These are phyloP conservation scores for Pseudopyrenochaeta lycopersici DNA, from an alignment of 2,329 filamentous ascomycete species.

Conservation along the genomic window DNA sequence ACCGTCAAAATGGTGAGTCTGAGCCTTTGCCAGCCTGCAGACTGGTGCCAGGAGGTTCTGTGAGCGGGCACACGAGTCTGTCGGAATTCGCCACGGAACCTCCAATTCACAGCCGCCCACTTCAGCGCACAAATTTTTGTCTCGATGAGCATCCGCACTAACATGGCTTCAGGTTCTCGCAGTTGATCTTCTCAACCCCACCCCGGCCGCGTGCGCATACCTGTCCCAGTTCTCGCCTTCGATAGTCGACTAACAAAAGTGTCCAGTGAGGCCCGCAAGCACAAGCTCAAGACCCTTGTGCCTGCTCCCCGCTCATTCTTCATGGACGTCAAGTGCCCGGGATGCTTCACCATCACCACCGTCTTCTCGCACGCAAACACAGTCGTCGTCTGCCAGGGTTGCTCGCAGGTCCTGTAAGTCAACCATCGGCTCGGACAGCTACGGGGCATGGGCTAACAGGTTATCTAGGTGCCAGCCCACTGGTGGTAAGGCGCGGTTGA, in stretches of 20 bases:
- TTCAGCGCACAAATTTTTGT: slow-evolving; percentile 14
- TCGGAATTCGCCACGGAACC: slow-evolving; percentile 40
- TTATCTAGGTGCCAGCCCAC: slow-evolving; percentile 83
- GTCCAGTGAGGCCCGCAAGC: slow-evolving; percentile 88
- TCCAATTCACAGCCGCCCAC: slow-evolving; percentile 28
- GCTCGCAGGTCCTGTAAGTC: slow-evolving; percentile 87
- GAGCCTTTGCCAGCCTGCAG: slow-evolving; percentile 18
- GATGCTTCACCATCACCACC: slow-evolving; percentile 99
- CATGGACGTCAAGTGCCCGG: slow-evolving; percentile 99
- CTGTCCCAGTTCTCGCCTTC: slow-evolving; percentile 16
- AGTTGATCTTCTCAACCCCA: slow-evolving; percentile 99
- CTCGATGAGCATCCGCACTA: slow-evolving; percentile 22
- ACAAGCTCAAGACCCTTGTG: slow-evolving; percentile 99
- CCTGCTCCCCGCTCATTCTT: slow-evolving; percentile 98
- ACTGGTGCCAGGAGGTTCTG: slow-evolving; percentile 13
- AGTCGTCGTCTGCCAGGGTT: slow-evolving; percentile 98
- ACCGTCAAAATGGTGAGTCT: slow-evolving; percentile 52
- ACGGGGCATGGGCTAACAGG: slow-evolving; percentile 32
- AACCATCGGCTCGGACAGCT: slow-evolving; percentile 5
- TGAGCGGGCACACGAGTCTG: slow-evolving; percentile 45
- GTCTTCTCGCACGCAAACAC: slow-evolving; percentile 99
- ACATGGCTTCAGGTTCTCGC: slow-evolving; percentile 84
- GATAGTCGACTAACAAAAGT: slow-evolving; percentile 38
- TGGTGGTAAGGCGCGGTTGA: slow-evolving; percentile 98
- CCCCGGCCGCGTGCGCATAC: slow-evolving; percentile 73